Percentiles rank a stretch among this genome's conserved stretches.
Evolutionary conservation across 139 green algal species (phyloP).

Genomic region (Closterium sp.): DNA sequence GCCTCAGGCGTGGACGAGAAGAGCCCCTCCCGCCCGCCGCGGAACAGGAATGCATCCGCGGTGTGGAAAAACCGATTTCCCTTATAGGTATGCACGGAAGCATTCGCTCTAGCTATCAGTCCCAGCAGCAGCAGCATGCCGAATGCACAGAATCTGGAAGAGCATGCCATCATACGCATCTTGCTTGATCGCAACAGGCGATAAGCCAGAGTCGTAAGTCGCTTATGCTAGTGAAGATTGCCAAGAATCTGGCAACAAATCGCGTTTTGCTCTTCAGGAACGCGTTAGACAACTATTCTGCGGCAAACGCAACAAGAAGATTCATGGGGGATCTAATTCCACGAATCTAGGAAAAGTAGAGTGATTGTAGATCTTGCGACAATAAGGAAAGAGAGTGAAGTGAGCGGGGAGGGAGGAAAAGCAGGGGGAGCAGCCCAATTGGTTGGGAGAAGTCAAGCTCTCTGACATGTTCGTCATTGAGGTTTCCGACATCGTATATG

Average conservation of each 20-base stretch:
- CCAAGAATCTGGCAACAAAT: neutral
- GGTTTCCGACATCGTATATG: neutral
- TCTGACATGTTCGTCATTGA: neutral
- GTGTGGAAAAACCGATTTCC: conserved; percentile 55
- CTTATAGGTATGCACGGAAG: conserved; percentile 57
- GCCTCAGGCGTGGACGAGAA: conserved; percentile 52
- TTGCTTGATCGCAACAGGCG: neutral
- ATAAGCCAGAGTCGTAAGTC: neutral
- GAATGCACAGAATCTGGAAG: neutral
- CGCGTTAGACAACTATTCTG: neutral
- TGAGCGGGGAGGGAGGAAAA: neutral
- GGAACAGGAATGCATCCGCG: conserved; percentile 50
- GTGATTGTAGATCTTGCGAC: neutral
- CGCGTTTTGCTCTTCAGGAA: neutral
- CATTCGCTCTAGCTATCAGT: neutral
- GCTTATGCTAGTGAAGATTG: too few species aligned
- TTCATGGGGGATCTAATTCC: neutral
- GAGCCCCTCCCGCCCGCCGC: conserved; percentile 61
- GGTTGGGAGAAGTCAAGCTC: neutral
- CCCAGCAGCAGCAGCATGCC: neutral
- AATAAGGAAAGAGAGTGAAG: neutral
- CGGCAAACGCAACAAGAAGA: neutral
- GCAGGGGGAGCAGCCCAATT: neutral
- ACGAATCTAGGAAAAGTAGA: neutral
- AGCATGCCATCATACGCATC: neutral